Conservation (phyloP, 331 rosid genomes). For the Malus hybrid region DNA sequence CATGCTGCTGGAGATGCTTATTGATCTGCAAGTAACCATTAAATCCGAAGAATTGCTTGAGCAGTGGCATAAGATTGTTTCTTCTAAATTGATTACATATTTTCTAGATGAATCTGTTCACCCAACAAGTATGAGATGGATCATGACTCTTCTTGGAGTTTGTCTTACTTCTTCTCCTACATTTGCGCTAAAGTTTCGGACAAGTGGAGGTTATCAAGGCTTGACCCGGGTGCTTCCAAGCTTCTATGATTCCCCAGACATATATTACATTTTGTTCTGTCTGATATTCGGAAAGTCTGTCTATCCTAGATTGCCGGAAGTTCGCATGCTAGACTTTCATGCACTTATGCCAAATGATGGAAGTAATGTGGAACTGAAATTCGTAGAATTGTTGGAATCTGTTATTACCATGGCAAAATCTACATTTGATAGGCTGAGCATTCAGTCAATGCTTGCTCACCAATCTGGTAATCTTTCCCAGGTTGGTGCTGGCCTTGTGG, state of each 20-base stretch:
- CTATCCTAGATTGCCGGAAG: constrained; percentile 97
- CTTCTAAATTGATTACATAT: constrained; percentile 90
- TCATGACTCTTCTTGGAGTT: constrained; percentile 98
- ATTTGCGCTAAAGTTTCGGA: constrained; percentile 84
- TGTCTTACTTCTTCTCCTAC: constrained; percentile 95
- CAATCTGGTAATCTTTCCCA: constrained; percentile 91
- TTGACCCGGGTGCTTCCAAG: constrained; percentile 85
- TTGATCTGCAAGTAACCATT: constrained; percentile 93
- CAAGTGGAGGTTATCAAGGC: constrained; percentile 97
- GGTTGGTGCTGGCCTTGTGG: constrained; percentile 93
- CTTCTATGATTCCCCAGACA: constrained; percentile 95
- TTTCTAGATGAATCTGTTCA: constrained; percentile 98
- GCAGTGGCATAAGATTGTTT: constrained; percentile 98
- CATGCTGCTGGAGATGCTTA: constrained; percentile 96
- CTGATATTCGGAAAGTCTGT: constrained; percentile 95
- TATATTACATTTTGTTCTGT: constrained; percentile 93
- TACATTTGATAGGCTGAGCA: constrained; percentile 84
- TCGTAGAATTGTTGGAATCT: constrained; percentile 82
- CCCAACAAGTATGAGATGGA: constrained; percentile 99
- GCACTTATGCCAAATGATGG: constrained; percentile 98
- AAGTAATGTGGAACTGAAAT: constrained; percentile 56
- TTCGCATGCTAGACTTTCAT: constrained; percentile 97
- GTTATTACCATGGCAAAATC: constrained; percentile 91
- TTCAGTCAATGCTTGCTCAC: constrained; percentile 94
- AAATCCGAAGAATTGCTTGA: constrained; percentile 87